Evolutionary conservation across 2,329 filamentous ascomycete species (phyloP), one percentile per base, ranked within the genome.

Genomic region (Talaromyces sp.): DNA sequence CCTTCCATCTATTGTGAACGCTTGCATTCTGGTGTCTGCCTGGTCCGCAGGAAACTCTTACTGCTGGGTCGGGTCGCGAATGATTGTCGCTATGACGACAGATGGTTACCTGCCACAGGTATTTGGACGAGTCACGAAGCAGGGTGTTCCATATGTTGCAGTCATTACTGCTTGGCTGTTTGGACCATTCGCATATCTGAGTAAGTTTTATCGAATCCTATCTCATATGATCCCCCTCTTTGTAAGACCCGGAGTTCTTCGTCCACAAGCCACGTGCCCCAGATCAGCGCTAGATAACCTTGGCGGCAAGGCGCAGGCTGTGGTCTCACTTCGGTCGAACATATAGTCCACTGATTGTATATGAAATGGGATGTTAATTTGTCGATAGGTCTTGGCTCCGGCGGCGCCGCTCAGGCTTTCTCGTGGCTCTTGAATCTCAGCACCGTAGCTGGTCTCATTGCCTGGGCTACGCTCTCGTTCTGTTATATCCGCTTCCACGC

Each of bases 101-200:
- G 86, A 88, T 73, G 77, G 78, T 22, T 86, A 88, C 67, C 83
- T 87, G 0, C 86, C 86, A 0, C 78, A 80, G 52, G 70, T 88
- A 68, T 87, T 88, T 70, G 76, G 85, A 56, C 79, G 83, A 27
- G 84, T 83, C 1, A 82, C 78, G 24, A 75, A 77, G 24, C 82
- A 79, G 70, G 84, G 84, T 48, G 81, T 82, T 0, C 87, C 88
- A 1, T 89, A 87, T 66, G 77, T 84, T 24, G 76, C 76, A 8
- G 86, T 88, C 71, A 84, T 86, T 76, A 78, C 84, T 47, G 80
- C 87, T 27, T 84, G 76, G 72, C 70, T 78, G 3, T 79, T 80
- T 45, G 76, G 76, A 0, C 77, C 77, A 0, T 67, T 82, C 48
- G 79, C 77, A 10, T 82, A 81, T 67, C 69, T 82, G 61, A 75